A percentile compares a stretch with the other conserved stretches of the same genome.
phyloP scores from a whole-genome alignment of 257 asterid genomes.

The Capsicum rhomboideum region DNA sequence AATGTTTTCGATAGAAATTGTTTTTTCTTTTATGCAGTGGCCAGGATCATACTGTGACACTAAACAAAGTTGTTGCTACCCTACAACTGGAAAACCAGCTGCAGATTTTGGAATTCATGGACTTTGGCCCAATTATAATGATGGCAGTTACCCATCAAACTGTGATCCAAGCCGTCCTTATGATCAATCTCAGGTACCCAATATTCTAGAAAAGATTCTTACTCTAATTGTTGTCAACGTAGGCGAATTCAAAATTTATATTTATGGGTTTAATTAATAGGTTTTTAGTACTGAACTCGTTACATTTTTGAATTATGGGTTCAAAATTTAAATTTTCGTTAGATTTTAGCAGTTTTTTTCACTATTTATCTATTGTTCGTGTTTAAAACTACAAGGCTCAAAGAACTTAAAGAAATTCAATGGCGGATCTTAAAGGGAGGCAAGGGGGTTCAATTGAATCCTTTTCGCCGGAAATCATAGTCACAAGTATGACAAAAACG shows the following conservation, averaged over 20 bases:
- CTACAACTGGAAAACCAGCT: constrained; percentile 65
- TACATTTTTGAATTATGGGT: neutral
- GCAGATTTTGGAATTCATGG: constrained; percentile 78
- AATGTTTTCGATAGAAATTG: no score
- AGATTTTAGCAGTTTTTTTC: neutral
- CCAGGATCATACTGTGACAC: constrained; percentile 81
- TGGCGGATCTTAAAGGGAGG: rapidly evolving
- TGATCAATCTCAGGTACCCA: constrained; percentile 49
- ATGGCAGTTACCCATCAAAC: constrained; percentile 73
- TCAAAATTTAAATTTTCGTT: neutral
- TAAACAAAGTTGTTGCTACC: constrained; percentile 68
- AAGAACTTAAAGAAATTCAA: neutral
- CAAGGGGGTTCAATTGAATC: neutral
- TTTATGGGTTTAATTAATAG: rapidly evolving
- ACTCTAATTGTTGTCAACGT: rapidly evolving
- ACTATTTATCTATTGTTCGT: neutral
- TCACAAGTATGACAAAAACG: neutral
- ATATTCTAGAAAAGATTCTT: neutral
- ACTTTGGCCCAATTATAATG: constrained; percentile 63
- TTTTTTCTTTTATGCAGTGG: constrained; percentile 37
- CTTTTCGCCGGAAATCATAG: neutral
- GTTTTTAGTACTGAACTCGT: rapidly evolving
- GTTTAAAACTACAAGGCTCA: neutral
- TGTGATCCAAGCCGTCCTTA: constrained; percentile 52
- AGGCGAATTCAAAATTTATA: neutral